Evolutionary conservation across 1,284 basidiomycete genomes (phyloP).

Genomic region (Volvariella volvacea): DNA sequence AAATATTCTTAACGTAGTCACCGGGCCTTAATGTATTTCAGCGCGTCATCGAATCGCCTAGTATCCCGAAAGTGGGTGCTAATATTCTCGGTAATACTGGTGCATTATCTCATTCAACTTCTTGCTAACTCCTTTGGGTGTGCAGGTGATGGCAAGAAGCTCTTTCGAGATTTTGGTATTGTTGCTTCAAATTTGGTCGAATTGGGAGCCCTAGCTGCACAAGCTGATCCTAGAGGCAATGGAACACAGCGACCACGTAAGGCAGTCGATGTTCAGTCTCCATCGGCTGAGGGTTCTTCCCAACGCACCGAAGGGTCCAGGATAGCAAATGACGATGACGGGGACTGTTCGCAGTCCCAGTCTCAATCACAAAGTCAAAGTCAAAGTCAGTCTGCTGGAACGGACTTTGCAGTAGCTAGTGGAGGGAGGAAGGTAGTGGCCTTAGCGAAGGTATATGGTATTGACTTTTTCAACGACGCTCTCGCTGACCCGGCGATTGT

Average conservation of each 20-base stretch:
- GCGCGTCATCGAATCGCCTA: conserved; percentile 39
- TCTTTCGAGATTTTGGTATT: conserved; percentile 56
- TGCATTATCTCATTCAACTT: neutral
- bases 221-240: conserved; percentile 32
- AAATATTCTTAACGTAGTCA: conserved; percentile 9
- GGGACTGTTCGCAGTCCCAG: too few relatives aligned
- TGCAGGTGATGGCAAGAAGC: conserved; percentile 54
- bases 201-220: conserved; percentile 42
- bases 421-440: neutral
- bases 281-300: too few relatives aligned
- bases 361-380: too few relatives aligned
- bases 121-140: neutral
- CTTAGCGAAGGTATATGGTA: conserved; percentile 29
- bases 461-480: too few relatives aligned
- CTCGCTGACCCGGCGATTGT: too few relatives aligned
- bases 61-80: conserved; percentile 44
- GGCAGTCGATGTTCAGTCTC: conserved; percentile 18
- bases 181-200: conserved; percentile 45
- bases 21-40: conserved; percentile 23
- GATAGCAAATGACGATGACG: too few relatives aligned
- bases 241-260: conserved; percentile 14
- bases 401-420: too few relatives aligned
- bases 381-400: too few relatives aligned
- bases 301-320: too few relatives aligned
- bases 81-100: conserved; percentile 47